Evolutionary conservation across 495 filamentous ascomycete genomes (phyloP), one percentile per base, ranked within the genome.

Genomic region (Penicillium longicatenatum): DNA sequence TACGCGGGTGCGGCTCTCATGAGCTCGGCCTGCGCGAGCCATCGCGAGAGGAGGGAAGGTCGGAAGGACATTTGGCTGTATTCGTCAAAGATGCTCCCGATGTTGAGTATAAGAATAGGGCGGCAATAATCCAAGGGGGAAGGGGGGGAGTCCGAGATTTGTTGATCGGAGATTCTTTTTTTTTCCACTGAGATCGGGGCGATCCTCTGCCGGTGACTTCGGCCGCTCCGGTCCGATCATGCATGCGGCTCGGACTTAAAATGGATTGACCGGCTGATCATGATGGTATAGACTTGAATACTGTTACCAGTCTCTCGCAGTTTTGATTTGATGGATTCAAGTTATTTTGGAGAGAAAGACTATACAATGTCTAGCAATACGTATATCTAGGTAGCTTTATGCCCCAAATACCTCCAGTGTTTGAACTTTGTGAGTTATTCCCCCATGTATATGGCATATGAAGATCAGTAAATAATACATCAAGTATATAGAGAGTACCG

Each of bases 31-130:
- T 62, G 61, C 24, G 60, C 57, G 49, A 70, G 33, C 69, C 67
- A 71, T 51, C 64, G 63, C 29, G 65, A 63, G 20, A 67, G 22
- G n/a, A 65, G 51, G 8, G 55, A 31, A 14, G 57, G 54, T 17
- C 61, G 64, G 12, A 66, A 31, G 4, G 58, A 44, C 69, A 72
- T 72, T 29, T 7, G 6, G 4, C n/a, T 49, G 1, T n/a, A 12
- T 4, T 6, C 24, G 17, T 3, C 3, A 4, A 31, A 29, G n/a
- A 3, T 31, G 46, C 14, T 49, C 5, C 44, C 14, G 19, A 12
- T 5, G 6, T 0, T n/a, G 42, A 19, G 3, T n/a, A 12, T 1
- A 26, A 20, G 20, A 22, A 22, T n/a, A n/a, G 17, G 19, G 10
- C n/a, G 24, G 7, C 22, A n/a, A 12, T 45, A 4, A 12, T 45